A percentile compares a stretch with the other conserved stretches of the same genome.
Evolutionary conservation across 495 filamentous ascomycete species (phyloP).

Genomic region (Cercophora newfieldiana): DNA sequence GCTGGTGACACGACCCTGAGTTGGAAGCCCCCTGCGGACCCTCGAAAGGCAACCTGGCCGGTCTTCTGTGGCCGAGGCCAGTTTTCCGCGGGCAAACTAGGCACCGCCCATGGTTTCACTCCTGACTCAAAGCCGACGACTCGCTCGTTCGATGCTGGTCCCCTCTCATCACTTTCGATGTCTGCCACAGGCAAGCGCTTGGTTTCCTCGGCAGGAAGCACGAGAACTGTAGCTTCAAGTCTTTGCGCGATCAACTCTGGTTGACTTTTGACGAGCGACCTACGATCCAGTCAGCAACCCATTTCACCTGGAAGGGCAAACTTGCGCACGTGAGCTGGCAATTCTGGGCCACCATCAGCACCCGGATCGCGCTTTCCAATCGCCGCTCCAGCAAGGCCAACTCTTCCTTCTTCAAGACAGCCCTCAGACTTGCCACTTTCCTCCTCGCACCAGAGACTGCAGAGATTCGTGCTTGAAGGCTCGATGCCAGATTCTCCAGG

Average conservation of each 20-base stretch:
- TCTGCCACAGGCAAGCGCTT: no score
- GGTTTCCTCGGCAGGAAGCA: no score
- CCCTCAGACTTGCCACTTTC: constrained; percentile 29
- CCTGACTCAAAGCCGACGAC: no score
- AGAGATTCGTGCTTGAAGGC: constrained; percentile 25
- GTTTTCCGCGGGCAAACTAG: background rate
- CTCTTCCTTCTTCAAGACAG: constrained; percentile 29
- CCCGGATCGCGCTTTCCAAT: constrained; percentile 24
- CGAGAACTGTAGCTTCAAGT: no score
- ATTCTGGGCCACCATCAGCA: constrained; percentile 25
- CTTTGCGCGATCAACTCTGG: background rate
- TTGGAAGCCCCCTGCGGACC: background rate
- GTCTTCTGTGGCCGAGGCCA: background rate
- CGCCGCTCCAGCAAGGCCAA: constrained; percentile 26
- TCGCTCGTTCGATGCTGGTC: no score
- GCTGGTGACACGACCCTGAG: background rate
- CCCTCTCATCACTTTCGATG: no score
- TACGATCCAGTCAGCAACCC: background rate
- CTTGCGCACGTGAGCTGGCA: constrained; percentile 28
- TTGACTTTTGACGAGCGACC: background rate
- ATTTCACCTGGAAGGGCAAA: background rate
- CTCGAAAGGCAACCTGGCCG: background rate
- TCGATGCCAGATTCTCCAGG: constrained; percentile 24
- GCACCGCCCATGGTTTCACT: no score
- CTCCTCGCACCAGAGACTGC: constrained; percentile 17